Conservation (phyloP, 805 yeast species). For the Lipomyces orientalis region DNA sequence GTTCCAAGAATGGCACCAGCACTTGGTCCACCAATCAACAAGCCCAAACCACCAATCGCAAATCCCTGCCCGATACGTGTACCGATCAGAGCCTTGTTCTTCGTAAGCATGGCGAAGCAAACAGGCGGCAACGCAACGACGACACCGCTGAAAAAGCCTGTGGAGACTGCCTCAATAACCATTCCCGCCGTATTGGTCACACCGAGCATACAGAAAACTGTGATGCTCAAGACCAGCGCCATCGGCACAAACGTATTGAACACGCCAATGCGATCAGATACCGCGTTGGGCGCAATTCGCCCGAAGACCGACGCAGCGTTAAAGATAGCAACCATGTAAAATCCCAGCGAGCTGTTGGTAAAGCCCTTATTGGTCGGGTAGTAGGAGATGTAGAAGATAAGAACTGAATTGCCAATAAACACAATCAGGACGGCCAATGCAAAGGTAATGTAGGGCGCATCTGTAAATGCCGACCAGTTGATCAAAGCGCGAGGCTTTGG, state of each 20-base stretch:
- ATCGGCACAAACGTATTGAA: constrained; percentile 49
- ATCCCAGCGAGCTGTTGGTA: constrained; percentile 23
- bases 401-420: constrained; percentile 44
- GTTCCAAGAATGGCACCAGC: constrained; percentile 43
- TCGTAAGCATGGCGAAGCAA: constrained; percentile 39
- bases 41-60: constrained; percentile 58
- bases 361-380: constrained; percentile 40
- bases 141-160: constrained; percentile 46
- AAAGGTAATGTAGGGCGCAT: constrained; percentile 40
- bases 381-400: constrained; percentile 44
- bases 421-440: constrained; percentile 40
- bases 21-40: constrained; percentile 44
- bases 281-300: constrained; percentile 54
- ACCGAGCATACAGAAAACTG: constrained; percentile 48
- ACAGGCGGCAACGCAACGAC: constrained; percentile 45
- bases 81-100: constrained; percentile 40
- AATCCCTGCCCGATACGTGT: constrained; percentile 66
- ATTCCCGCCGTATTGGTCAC: constrained; percentile 42
- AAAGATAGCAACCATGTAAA: constrained; percentile 45
- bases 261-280: constrained; percentile 57
- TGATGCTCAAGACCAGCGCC: constrained; percentile 39
- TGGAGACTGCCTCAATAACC: constrained; percentile 41
- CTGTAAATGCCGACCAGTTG: constrained; percentile 40
- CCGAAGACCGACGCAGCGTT: constrained; percentile 54
- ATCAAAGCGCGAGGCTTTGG: constrained; percentile 13